These are phyloP conservation scores for Halteria grandinella DNA, from an alignment of 73 alveolate species.

Conservation along the genomic window DNA sequence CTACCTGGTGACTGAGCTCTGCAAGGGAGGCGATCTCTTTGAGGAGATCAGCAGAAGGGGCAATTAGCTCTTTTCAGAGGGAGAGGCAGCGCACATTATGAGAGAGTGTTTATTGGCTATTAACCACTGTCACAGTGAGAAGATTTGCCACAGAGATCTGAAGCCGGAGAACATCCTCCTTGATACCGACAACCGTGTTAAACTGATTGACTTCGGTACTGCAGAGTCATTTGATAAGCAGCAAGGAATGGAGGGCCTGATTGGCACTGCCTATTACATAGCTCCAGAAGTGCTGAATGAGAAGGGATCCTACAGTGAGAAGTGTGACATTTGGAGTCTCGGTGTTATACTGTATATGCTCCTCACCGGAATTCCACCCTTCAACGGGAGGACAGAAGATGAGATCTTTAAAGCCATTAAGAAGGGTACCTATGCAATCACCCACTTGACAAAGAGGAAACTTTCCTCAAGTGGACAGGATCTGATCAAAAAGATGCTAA, in stretches of 20 bases:
- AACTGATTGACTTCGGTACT: slow-evolving; percentile 81
- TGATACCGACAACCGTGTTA: slow-evolving; percentile 36
- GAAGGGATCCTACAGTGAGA: slow-evolving; percentile 72
- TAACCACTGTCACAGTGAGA: slow-evolving; percentile 59
- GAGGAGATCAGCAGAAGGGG: slow-evolving; percentile 38
- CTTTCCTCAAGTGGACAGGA: slow-evolving; percentile 8
- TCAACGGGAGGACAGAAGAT: slow-evolving; percentile 75
- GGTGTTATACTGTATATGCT: slow-evolving; percentile 84
- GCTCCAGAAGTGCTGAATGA: slow-evolving; percentile 81
- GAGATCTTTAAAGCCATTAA: slow-evolving; percentile 67
- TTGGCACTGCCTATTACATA: slow-evolving; percentile 84
- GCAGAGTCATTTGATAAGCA: slow-evolving; percentile 68
- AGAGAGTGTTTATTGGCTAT: slow-evolving; percentile 57
- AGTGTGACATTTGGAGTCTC: slow-evolving; percentile 82
- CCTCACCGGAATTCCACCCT: slow-evolving; percentile 88
- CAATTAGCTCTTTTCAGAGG: slow-evolving; percentile 56
- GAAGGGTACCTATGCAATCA: slow-evolving; percentile 66
- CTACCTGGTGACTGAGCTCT: slow-evolving; percentile 64
- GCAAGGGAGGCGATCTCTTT: slow-evolving; percentile 75
- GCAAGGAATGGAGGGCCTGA: slow-evolving; percentile 59
- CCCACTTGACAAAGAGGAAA: slow-evolving; percentile 6
- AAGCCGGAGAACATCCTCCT: slow-evolving; percentile 71
- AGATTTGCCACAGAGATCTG: slow-evolving; percentile 71
- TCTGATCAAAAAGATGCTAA: slow-evolving; percentile 32
- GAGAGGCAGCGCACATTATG: slow-evolving; percentile 67